Conservation (phyloP, 768 basidiomycete species). For the Mycena rebaudengoi region DNA sequence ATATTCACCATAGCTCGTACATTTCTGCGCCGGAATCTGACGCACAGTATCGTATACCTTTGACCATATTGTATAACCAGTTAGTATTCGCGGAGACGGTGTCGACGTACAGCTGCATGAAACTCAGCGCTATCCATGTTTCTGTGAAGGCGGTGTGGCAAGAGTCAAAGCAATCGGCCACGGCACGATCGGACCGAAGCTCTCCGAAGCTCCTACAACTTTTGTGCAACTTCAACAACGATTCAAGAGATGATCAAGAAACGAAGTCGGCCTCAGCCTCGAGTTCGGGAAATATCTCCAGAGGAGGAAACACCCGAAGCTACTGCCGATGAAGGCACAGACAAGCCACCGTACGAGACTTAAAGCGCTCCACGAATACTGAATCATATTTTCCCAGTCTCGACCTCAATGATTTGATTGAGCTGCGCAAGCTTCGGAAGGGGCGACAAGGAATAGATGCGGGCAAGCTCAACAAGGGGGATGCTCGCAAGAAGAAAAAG, state of each 20-base stretch:
- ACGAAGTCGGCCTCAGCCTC: slow-evolving; percentile 71
- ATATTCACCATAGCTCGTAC: slow-evolving; percentile 77
- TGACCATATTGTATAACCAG: background rate
- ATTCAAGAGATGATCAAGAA: slow-evolving; percentile 69
- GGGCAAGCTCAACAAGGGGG: slow-evolving; percentile 85
- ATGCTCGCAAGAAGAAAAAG: slow-evolving; percentile 76
- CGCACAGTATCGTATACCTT: slow-evolving; percentile 81
- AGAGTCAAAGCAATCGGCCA: no score
- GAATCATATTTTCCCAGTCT: background rate
- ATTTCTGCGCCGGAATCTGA: slow-evolving; percentile 69
- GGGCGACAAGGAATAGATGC: slow-evolving; percentile 86
- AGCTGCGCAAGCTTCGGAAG: slow-evolving; percentile 80
- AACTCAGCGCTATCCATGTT: slow-evolving; percentile 71
- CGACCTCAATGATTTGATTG: slow-evolving; percentile 58
- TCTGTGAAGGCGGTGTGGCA: background rate
- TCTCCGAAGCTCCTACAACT: no score
- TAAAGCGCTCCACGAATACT: background rate
- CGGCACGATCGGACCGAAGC: no score
- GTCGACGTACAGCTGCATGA: slow-evolving; percentile 59
- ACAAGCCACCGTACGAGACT: slow-evolving; percentile 48
- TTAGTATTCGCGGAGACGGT: background rate
- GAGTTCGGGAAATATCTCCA: slow-evolving; percentile 59
- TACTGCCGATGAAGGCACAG: slow-evolving; percentile 53
- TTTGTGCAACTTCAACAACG: no score
- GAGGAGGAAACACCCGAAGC: slow-evolving; percentile 49